Conservation (phyloP, 2,329 filamentous ascomycete species). For the Bertia moriformis region DNA sequence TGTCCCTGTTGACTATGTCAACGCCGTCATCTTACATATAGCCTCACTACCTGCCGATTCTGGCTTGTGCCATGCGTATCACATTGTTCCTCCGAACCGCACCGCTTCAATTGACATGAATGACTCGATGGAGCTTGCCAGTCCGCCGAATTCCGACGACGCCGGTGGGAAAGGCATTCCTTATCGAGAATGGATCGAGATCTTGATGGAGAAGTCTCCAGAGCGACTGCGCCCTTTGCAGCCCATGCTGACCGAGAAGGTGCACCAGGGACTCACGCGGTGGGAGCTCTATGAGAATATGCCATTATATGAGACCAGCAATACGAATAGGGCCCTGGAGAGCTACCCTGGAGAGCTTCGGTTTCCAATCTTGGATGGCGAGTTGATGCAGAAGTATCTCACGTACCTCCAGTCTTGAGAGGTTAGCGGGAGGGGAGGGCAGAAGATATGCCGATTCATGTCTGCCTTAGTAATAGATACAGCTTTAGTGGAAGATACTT, state of each 20-base stretch:
- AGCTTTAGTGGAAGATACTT: no score
- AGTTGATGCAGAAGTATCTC: not conserved
- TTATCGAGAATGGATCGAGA: not conserved
- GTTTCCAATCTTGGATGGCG: not conserved
- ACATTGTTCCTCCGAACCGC: not conserved
- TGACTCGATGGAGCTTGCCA: not conserved
- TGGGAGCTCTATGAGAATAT: constrained; percentile 13
- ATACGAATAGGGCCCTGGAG: constrained; percentile 3
- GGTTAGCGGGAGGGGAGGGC: no score
- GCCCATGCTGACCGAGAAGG: constrained; percentile 11
- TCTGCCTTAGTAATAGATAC: no score
- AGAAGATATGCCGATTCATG: no score
- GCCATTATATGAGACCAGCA: constrained; percentile 8
- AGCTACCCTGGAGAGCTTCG: not conserved
- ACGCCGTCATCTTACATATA: constrained; percentile 3
- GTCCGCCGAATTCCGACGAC: not conserved
- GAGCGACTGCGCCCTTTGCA: constrained; percentile 6
- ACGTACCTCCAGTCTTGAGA: no score
- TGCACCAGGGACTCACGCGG: constrained; percentile 7
- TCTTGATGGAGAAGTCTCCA: constrained; percentile 3
- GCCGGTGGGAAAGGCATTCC: not conserved
- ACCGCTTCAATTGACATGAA: not conserved
- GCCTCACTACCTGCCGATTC: not conserved
- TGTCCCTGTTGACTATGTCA: constrained; percentile 3
- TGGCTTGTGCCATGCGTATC: not conserved